Conservation (phyloP, 75 land plant genomes). For the Pseudotsuga menziesii region DNA sequence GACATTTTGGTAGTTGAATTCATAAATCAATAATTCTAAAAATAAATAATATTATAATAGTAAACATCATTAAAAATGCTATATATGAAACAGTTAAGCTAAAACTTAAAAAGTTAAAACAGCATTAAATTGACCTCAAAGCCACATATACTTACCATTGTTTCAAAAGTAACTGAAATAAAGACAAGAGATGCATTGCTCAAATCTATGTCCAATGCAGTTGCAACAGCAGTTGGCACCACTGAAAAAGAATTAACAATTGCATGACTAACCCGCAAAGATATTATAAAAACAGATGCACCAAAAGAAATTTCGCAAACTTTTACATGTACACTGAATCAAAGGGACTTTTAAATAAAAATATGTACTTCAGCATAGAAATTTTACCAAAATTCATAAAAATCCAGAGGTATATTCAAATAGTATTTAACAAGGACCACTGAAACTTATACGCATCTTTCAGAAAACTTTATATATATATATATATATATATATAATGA, state of each 20-base stretch:
- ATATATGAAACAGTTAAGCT: neutral
- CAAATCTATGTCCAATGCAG: constrained; percentile 92
- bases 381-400: too few species aligned
- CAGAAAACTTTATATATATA: too few species aligned
- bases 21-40: neutral
- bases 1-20: neutral
- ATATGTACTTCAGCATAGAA: too few species aligned
- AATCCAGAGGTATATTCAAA: too few species aligned
- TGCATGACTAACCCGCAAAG: too few species aligned
- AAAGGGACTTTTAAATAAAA: too few species aligned
- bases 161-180: constrained; percentile 93
- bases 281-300: too few species aligned
- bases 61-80: neutral
- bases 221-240: constrained; percentile 89
- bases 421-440: too few species aligned
- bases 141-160: constrained; percentile 64
- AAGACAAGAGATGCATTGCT: constrained; percentile 97
- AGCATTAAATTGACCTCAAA: constrained; percentile 1
- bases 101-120: neutral
- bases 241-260: constrained; percentile 48
- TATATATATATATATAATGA: too few species aligned
- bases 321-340: too few species aligned
- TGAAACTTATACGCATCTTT: too few species aligned
- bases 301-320: too few species aligned
- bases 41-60: neutral